These are phyloP conservation scores for Planoprotostelium fungivorum DNA, from an alignment of 78 protist genomes.

Conservation along the genomic window DNA sequence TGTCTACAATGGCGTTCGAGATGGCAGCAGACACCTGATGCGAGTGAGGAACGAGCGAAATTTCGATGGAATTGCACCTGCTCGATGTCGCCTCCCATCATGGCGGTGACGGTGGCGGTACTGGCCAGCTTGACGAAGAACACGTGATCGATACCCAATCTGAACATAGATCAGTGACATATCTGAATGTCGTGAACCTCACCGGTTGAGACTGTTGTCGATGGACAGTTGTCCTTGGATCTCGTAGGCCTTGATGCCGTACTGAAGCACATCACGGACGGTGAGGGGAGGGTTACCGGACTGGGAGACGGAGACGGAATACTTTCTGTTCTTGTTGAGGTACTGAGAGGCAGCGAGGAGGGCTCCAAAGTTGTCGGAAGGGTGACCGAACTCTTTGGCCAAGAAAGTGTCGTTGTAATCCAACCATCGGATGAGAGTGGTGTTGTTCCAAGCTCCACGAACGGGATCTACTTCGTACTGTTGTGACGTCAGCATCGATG, in stretches of 20 bases:
- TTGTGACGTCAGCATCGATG: background rate
- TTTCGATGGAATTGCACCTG: slow-evolving; percentile 3
- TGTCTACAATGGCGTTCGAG: slow-evolving; percentile 56
- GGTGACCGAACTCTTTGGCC: slow-evolving; percentile 66
- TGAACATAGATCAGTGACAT: background rate
- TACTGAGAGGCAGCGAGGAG: slow-evolving; percentile 36
- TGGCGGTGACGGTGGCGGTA: slow-evolving; percentile 31
- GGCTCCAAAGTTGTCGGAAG: slow-evolving; percentile 53
- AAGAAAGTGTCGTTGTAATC: slow-evolving; percentile 66
- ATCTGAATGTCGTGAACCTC: background rate
- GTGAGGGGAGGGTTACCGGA: slow-evolving; percentile 14
- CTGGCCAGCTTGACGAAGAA: slow-evolving; percentile 61
- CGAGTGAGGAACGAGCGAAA: background rate
- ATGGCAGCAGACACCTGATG: slow-evolving; percentile 33
- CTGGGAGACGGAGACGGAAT: background rate
- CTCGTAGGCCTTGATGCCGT: slow-evolving; percentile 51
- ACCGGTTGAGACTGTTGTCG: slow-evolving; percentile 51
- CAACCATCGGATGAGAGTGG: slow-evolving; percentile 55
- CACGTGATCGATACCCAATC: slow-evolving; percentile 67
- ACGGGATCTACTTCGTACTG: slow-evolving; percentile 54
- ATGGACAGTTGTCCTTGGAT: slow-evolving; percentile 60
- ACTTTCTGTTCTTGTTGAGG: background rate
- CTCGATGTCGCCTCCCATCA: slow-evolving; percentile 42
- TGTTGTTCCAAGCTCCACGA: slow-evolving; percentile 52
- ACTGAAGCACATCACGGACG: slow-evolving; percentile 34